Evolutionary conservation across 139 green algal species (phyloP).

Genomic region (Axilococcus clingmanii): DNA sequence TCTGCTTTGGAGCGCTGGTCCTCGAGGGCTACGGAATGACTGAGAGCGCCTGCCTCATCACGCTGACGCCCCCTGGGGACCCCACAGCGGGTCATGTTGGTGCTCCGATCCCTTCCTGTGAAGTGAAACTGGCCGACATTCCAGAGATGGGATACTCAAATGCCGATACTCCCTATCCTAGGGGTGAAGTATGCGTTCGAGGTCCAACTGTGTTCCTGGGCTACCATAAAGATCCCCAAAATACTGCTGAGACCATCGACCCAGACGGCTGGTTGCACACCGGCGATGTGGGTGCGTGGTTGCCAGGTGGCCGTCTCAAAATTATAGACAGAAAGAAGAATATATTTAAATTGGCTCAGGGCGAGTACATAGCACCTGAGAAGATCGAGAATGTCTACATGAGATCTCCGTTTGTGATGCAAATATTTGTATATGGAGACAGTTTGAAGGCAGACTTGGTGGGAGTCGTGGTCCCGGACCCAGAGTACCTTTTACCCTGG

Average conservation of each 20-base stretch:
- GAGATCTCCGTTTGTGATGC: slow-evolving; percentile 57
- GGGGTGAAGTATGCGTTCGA: slow-evolving; percentile 83
- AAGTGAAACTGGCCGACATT: slow-evolving; percentile 90
- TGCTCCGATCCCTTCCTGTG: slow-evolving; percentile 60
- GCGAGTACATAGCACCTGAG: slow-evolving; percentile 90
- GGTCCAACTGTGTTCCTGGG: slow-evolving; percentile 80
- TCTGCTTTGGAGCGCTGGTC: slow-evolving; percentile 71
- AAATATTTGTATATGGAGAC: slow-evolving; percentile 88
- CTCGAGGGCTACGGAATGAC: slow-evolving; percentile 73
- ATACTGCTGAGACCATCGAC: slow-evolving; percentile 78
- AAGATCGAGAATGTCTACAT: slow-evolving; percentile 94
- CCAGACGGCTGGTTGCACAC: slow-evolving; percentile 93
- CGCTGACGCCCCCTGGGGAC: slow-evolving; percentile 50
- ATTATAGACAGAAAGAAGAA: slow-evolving; percentile 97
- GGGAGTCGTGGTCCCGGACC: slow-evolving; percentile 84
- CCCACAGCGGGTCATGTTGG: slow-evolving; percentile 67
- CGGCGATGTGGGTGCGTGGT: slow-evolving; percentile 70
- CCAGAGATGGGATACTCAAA: slow-evolving; percentile 94
- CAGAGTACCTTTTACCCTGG: slow-evolving; percentile 82
- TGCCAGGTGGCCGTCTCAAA: slow-evolving; percentile 74
- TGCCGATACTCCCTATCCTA: slow-evolving; percentile 62
- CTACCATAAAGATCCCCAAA: slow-evolving; percentile 71
- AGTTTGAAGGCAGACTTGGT: slow-evolving; percentile 71
- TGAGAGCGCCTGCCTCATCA: slow-evolving; percentile 84
- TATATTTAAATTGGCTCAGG: slow-evolving; percentile 89